These are phyloP conservation scores for Kwoniella sp. DNA, from an alignment of 768 basidiomycete species.

Conservation along the genomic window DNA sequence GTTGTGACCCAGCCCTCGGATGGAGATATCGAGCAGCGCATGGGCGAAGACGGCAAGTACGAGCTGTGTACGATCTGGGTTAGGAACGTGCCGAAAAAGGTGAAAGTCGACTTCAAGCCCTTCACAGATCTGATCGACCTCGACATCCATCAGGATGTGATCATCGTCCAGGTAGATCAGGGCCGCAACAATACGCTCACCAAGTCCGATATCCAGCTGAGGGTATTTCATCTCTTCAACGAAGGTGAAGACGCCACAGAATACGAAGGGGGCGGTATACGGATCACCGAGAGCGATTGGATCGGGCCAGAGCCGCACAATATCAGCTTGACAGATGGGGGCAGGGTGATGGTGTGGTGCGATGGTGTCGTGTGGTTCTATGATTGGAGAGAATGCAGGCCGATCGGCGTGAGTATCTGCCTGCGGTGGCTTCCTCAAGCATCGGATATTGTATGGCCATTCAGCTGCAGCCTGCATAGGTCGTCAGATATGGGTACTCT, in stretches of 20 bases:
- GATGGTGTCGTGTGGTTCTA: conserved; percentile 8
- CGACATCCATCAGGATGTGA: conserved; percentile 16
- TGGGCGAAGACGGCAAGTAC: conserved; percentile 1
- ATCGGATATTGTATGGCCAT: no score
- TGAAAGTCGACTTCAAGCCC: conserved; percentile 10
- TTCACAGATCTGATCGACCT: conserved; percentile 14
- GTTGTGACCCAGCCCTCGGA: conserved; percentile 12
- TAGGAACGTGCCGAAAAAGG: neutral
- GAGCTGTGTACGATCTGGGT: conserved; percentile 14
- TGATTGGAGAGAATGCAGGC: conserved; percentile 1
- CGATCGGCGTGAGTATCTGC: conserved; percentile 6
- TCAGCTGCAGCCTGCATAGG: no score
- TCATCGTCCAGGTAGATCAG: conserved; percentile 9
- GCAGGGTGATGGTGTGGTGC: conserved; percentile 19
- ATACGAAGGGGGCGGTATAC: neutral
- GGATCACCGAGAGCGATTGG: conserved; percentile 6
- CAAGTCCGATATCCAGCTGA: conserved; percentile 8
- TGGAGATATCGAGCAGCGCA: neutral
- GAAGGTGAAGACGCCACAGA: conserved; percentile 9
- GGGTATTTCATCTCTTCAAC: conserved; percentile 10
- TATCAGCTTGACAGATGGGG: conserved; percentile 8
- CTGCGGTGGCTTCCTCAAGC: no score
- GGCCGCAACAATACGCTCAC: neutral
- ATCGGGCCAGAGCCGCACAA: conserved; percentile 8
- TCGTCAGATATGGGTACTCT: no score